Evolutionary conservation across 1,284 basidiomycete genomes (phyloP).

Genomic region (Puccinia hordei): DNA sequence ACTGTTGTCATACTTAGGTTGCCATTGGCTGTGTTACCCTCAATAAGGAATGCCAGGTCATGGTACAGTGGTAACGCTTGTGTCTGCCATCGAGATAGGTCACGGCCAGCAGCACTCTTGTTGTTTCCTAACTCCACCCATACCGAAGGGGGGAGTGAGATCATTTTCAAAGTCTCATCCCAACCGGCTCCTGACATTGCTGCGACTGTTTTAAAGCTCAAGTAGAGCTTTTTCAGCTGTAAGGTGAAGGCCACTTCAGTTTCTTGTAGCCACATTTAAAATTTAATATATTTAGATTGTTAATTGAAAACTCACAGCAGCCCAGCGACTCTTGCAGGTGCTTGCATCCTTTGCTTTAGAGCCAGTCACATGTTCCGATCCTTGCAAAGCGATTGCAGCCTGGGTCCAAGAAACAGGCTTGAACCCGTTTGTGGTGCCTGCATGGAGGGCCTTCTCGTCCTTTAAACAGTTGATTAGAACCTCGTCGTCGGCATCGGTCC

Average conservation of each 20-base stretch:
- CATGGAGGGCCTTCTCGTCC: not conserved
- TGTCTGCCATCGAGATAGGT: not conserved
- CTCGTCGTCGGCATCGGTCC: conserved; percentile 1
- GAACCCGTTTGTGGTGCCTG: conserved; percentile 17
- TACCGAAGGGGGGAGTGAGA: not conserved
- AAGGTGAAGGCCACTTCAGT: not conserved
- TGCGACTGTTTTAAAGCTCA: not conserved
- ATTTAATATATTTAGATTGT: not conserved
- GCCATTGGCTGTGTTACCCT: not conserved
- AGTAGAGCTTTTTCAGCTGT: conserved; percentile 3
- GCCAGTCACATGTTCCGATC: not conserved
- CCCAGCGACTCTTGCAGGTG: not conserved
- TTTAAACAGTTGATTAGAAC: not conserved
- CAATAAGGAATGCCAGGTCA: not conserved
- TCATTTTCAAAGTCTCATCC: not conserved
- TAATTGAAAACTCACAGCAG: not conserved
- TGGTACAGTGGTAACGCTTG: not conserved
- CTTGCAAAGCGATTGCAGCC: not conserved
- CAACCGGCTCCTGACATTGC: not conserved
- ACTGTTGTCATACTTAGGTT: not conserved
- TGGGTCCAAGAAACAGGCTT: not conserved
- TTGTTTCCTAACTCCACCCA: not conserved
- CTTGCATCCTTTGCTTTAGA: conserved; percentile 1
- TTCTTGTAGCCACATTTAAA: too few relatives aligned
- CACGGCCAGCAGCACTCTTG: not conserved